Evolutionary conservation across 1,284 basidiomycete species (phyloP).

Genomic region (Fistulinella cinereoalba): DNA sequence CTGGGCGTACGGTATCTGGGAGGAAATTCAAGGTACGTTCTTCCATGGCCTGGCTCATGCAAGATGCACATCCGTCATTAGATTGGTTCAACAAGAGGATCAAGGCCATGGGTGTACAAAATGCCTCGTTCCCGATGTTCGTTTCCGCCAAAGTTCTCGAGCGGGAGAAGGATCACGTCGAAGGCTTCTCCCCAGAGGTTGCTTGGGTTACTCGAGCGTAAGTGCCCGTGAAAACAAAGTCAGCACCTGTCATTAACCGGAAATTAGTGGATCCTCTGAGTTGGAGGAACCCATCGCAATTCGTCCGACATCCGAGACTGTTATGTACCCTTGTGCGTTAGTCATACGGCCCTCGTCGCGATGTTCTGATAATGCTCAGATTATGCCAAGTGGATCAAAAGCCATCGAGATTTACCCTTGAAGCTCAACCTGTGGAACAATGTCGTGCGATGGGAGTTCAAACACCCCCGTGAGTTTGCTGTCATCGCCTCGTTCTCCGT

Average conservation of each 20-base stretch:
- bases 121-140: slow-evolving; percentile 99
- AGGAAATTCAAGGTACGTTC: slow-evolving; percentile 80
- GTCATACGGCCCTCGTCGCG: background rate
- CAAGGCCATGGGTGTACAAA: slow-evolving; percentile 94
- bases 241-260: background rate
- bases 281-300: slow-evolving; percentile 98
- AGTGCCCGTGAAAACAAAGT: slow-evolving; percentile 33
- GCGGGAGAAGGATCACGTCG: slow-evolving; percentile 97
- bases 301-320: slow-evolving; percentile 96
- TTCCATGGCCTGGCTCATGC: slow-evolving; percentile 38
- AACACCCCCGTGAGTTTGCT: slow-evolving; percentile 78
- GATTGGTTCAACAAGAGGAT: slow-evolving; percentile 92
- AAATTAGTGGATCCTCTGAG: slow-evolving; percentile 79
- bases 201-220: slow-evolving; percentile 98
- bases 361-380: slow-evolving; percentile 38
- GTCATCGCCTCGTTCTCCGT: background rate
- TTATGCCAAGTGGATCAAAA: slow-evolving; percentile 98
- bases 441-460: slow-evolving; percentile 99
- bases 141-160: slow-evolving; percentile 92
- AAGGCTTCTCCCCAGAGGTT: slow-evolving; percentile 99
- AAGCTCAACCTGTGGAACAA: slow-evolving; percentile 99
- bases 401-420: slow-evolving; percentile 94
- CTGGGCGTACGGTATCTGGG: slow-evolving; percentile 97
- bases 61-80: slow-evolving; percentile 29
- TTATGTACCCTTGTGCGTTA: slow-evolving; percentile 91